These are phyloP conservation scores for Marasmius tenuissimus DNA, from an alignment of 1,284 basidiomycete species.

Conservation along the genomic window DNA sequence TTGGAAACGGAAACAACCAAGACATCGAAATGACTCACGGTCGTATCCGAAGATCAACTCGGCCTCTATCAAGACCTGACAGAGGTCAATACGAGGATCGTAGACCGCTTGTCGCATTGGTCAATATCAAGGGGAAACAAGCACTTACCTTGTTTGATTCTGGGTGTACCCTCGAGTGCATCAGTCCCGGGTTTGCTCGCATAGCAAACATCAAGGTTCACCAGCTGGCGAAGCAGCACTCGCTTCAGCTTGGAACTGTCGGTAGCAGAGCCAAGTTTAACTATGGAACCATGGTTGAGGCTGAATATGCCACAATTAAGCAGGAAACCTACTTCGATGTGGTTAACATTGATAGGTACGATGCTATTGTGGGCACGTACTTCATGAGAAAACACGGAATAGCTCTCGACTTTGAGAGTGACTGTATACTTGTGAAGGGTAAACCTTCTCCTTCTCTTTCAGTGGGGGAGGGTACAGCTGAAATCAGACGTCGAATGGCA, in stretches of 20 bases:
- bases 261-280: slow-evolving; percentile 15
- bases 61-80: background rate
- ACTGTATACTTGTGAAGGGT: slow-evolving; percentile 11
- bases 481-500: slow-evolving; percentile 1
- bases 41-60: background rate
- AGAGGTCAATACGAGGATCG: background rate
- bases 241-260: slow-evolving; percentile 13
- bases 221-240: slow-evolving; percentile 9
- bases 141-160: slow-evolving; percentile 15
- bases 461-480: slow-evolving; percentile 9
- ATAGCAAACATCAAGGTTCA: slow-evolving; percentile 6
- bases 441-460: slow-evolving; percentile 9
- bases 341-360: slow-evolving; percentile 30
- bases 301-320: slow-evolving; percentile 19
- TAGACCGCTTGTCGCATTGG: slow-evolving; percentile 4
- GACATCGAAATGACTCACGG: background rate
- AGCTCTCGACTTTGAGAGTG: slow-evolving; percentile 24
- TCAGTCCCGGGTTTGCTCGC: slow-evolving; percentile 9
- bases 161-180: slow-evolving; percentile 13
- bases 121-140: background rate
- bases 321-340: slow-evolving; percentile 25
- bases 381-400: slow-evolving; percentile 24
- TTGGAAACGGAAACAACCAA: background rate
- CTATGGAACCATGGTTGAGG: slow-evolving; percentile 1
- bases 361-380: slow-evolving; percentile 28